These are phyloP conservation scores for Phytophthora fragariae DNA, from an alignment of 352 stramenopile species.

Conservation along the genomic window DNA sequence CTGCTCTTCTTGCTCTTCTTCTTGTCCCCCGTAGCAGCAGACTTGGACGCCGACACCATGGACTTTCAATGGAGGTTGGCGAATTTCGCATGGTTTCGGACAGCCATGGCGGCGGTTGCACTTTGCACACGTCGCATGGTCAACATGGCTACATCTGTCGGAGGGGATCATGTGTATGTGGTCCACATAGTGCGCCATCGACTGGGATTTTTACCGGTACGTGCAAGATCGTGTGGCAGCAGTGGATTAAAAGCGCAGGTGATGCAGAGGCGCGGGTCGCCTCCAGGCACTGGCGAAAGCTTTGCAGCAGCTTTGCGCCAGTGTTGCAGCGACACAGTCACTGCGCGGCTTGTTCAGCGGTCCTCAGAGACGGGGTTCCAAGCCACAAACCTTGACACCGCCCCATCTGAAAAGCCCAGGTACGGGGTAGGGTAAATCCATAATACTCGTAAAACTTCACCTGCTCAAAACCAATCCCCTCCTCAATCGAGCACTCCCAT, in stretches of 20 bases:
- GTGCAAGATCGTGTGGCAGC: neutral
- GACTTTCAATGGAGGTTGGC: neutral
- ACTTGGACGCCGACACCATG: constrained; percentile 30
- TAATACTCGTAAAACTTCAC: neutral
- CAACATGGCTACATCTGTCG: constrained; percentile 1
- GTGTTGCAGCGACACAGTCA: neutral
- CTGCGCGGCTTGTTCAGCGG: neutral
- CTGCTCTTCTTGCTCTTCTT: constrained; percentile 41
- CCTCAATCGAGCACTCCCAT: neutral
- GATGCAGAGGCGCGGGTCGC: neutral
- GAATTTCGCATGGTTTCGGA: constrained; percentile 1
- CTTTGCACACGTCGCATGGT: neutral
- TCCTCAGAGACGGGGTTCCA: constrained; percentile 6
- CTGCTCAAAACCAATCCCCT: neutral
- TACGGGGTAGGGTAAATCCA: neutral
- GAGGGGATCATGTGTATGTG: neutral
- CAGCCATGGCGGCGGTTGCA: neutral
- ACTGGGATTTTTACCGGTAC: too few species aligned
- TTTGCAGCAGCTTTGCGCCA: constrained; percentile 1
- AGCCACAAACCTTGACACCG: neutral
- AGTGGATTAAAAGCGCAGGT: neutral
- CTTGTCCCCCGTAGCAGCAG: constrained; percentile 24
- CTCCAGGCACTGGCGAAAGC: neutral
- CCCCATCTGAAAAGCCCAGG: neutral
- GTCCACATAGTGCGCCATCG: neutral